phyloP scores from a whole-genome alignment of 495 filamentous ascomycete genomes.

The Aspergillus conjunctus region DNA sequence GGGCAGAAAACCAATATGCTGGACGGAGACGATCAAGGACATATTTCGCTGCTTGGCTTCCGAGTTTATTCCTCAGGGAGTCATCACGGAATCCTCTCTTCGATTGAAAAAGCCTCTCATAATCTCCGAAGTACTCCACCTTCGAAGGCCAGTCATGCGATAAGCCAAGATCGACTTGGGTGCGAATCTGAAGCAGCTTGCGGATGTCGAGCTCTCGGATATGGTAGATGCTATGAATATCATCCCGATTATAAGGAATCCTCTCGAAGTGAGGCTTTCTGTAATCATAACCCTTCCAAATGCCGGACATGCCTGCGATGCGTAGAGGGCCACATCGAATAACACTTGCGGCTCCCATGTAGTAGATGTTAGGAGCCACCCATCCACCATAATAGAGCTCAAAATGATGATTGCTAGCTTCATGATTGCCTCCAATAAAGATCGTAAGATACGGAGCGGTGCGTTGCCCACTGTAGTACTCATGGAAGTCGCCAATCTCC shows the following conservation, averaged over 20 bases:
- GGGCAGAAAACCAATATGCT: constrained; percentile 89
- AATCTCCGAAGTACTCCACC: constrained; percentile 74
- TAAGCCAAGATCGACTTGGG: constrained; percentile 83
- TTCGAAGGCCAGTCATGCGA: constrained; percentile 94
- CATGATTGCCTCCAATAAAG: constrained; percentile 94
- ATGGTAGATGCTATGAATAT: constrained; percentile 81
- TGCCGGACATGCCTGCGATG: constrained; percentile 89
- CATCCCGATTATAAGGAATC: constrained; percentile 75
- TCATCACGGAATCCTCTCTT: constrained; percentile 77
- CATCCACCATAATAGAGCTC: constrained; percentile 97
- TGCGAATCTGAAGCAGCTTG: constrained; percentile 81
- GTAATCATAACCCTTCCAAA: constrained; percentile 89
- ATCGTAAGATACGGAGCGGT: constrained; percentile 85
- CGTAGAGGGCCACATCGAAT: constrained; percentile 78
- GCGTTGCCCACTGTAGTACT: constrained; percentile 81
- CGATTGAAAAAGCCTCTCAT: constrained; percentile 58
- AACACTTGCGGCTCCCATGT: constrained; percentile 88
- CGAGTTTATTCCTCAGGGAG: constrained; percentile 69
- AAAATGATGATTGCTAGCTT: constrained; percentile 81
- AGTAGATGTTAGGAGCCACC: constrained; percentile 97
- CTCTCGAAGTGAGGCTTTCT: constrained; percentile 78
- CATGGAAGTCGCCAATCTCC: constrained; percentile 82
- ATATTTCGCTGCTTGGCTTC: constrained; percentile 73
- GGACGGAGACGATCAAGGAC: constrained; percentile 81
- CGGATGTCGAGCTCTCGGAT: constrained; percentile 86